These are phyloP conservation scores for Macaranga tanarius DNA, from an alignment of 441 rosid genomes.

Conservation along the genomic window DNA sequence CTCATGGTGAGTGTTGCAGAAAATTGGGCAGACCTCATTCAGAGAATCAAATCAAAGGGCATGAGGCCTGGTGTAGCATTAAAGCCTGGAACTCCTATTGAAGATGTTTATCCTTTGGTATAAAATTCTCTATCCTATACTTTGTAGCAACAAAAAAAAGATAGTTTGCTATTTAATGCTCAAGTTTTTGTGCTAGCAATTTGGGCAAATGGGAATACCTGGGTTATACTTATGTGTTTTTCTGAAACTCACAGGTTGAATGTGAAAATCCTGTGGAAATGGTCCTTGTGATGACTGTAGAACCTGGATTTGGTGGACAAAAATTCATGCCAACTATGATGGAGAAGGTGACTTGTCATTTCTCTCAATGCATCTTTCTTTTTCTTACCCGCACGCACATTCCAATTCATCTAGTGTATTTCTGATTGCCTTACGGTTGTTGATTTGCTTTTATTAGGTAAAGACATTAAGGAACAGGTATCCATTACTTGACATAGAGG, in stretches of 20 bases:
- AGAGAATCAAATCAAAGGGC: conserved; percentile 66
- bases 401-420: background rate
- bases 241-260: conserved; percentile 47
- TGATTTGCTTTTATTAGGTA: conserved; percentile 42
- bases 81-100: conserved; percentile 81
- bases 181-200: background rate
- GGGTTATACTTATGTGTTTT: background rate
- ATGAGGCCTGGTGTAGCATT: conserved; percentile 88
- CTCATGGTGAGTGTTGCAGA: conserved; percentile 39
- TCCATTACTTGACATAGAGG: conserved; percentile 94
- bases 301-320: conserved; percentile 95
- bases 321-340: conserved; percentile 86
- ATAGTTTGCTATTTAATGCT: background rate
- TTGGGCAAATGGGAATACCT: background rate
- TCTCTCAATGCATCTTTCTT: background rate
- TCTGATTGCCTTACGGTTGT: conserved; percentile 12
- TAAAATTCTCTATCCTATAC: conserved; percentile 1
- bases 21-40: conserved; percentile 76
- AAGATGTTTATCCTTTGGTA: conserved; percentile 87
- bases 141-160: background rate
- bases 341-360: conserved; percentile 57
- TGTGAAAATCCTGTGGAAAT: conserved; percentile 72
- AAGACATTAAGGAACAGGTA: conserved; percentile 59
- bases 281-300: conserved; percentile 98
- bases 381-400: background rate